Base-by-base conservation (phyloP, 2,329 filamentous ascomycete genomes). In the Trichocomaceae sp. region DNA sequence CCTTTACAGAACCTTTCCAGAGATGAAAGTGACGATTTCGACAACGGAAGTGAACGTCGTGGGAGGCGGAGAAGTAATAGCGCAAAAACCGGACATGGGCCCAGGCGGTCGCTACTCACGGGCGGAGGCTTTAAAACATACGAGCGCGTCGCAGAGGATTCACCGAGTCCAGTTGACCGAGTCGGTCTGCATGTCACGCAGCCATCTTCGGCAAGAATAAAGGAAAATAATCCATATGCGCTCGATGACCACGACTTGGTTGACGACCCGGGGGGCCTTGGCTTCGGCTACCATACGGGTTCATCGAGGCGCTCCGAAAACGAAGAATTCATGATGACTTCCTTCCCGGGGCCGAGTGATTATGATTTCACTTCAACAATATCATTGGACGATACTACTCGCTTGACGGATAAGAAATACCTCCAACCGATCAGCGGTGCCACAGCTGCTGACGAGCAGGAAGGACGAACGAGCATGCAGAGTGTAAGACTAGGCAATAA, bases 1-100 rank as follows among this genome's bases (percentile, higher is more conserved):
- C 87, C 86, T 57, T 76, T 92, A 56, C 84, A 84, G 69, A 81
- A 85, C 62, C 75, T 88, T 35, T 74, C 75, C 12, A 68, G 70
- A 56, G 66, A 69, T 23, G 68, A 69, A 33, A 69, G 68, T 53
- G 60, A 57, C 23, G 58, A 56, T 47, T 48, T 56, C 13, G 61
- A 60, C 33, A 56, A 62, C 17, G 66, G 64, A 29, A 67, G 65
- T 23, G 61, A 63, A 47, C 53, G 59, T 58, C 61, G 69, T 26
- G 60, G 64, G 58, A 61, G 60, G 57, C 64, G 64, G 56, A 56
- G 63, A 55, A 62, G 61, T 50, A 66, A 65, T 50, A 76, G 60
- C 69, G 76, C 46, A 39, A 47, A 44, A 19, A 50, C 37, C 19
- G 46, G 65, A 69, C 77, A 66, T 67, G 72, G 64, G 62, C 74